Percentiles rank a stretch among this genome's conserved stretches.
phyloP scores from a whole-genome alignment of 306 rosid species.

The Fagus crenata region DNA sequence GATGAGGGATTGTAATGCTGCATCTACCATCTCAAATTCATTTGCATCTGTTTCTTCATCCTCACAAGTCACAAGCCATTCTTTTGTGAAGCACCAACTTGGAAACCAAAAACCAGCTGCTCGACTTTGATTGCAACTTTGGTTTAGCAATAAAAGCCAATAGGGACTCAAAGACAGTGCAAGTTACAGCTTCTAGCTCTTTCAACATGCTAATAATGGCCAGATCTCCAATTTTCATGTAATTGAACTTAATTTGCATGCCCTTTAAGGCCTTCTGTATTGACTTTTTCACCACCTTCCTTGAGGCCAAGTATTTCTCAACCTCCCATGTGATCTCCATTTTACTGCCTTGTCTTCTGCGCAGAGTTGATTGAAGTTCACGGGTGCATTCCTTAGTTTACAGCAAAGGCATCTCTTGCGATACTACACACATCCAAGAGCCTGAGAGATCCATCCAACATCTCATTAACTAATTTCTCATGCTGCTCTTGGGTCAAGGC shows the following conservation, averaged over 20 bases:
- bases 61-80: slow-evolving; percentile 15
- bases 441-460: slow-evolving; percentile 23
- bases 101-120: slow-evolving; percentile 20
- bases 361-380: slow-evolving; percentile 22
- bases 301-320: slow-evolving; percentile 28
- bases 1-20: slow-evolving; percentile 17
- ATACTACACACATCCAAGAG: slow-evolving; percentile 23
- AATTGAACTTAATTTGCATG: slow-evolving; percentile 15
- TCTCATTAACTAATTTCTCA: slow-evolving; percentile 5
- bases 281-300: slow-evolving; percentile 38
- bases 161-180: slow-evolving; percentile 19
- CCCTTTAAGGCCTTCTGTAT: slow-evolving; percentile 26
- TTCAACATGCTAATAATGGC: slow-evolving; percentile 24
- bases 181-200: slow-evolving; percentile 29
- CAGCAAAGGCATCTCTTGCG: slow-evolving; percentile 30
- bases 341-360: slow-evolving; percentile 12
- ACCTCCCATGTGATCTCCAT: slow-evolving; percentile 15
- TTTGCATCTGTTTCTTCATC: slow-evolving; percentile 15
- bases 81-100: slow-evolving; percentile 31
- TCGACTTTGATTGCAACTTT: slow-evolving; percentile 11
- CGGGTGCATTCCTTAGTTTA: slow-evolving; percentile 27
- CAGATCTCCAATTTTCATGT: slow-evolving; percentile 4
- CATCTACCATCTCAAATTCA: slow-evolving; percentile 30
- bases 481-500: background rate
- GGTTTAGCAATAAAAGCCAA: slow-evolving; percentile 19